These are phyloP conservation scores for Umbelopsis vinacea DNA, from an alignment of 192 early-diverging fungal species.

Conservation along the genomic window DNA sequence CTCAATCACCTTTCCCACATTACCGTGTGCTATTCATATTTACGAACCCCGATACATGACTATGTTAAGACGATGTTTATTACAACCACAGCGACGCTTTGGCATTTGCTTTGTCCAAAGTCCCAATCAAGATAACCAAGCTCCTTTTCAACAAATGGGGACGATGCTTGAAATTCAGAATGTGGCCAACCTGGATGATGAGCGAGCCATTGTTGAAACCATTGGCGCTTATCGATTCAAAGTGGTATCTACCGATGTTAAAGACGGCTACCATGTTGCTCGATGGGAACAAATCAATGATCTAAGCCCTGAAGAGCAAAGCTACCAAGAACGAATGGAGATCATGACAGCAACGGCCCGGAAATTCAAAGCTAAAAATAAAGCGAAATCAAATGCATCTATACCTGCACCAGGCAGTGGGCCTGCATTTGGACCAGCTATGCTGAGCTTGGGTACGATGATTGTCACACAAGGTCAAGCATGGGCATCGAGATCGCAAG, in stretches of 20 bases:
- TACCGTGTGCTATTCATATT: slow-evolving; percentile 60
- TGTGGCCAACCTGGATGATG: slow-evolving; percentile 46
- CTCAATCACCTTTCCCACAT: slow-evolving; percentile 55
- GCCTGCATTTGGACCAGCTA: not conserved
- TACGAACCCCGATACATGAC: slow-evolving; percentile 61
- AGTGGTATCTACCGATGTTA: slow-evolving; percentile 35
- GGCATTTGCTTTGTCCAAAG: slow-evolving; percentile 33
- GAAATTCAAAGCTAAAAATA: slow-evolving; percentile 5
- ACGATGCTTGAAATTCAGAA: slow-evolving; percentile 55
- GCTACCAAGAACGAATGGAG: slow-evolving; percentile 28
- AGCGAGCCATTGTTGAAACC: slow-evolving; percentile 54
- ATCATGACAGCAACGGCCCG: slow-evolving; percentile 15
- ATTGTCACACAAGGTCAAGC: slow-evolving; percentile 23
- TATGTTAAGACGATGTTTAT: slow-evolving; percentile 55
- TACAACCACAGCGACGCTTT: slow-evolving; percentile 46
- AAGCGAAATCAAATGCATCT: not conserved
- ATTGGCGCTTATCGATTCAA: slow-evolving; percentile 51
- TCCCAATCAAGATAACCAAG: slow-evolving; percentile 2
- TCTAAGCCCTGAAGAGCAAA: slow-evolving; percentile 42
- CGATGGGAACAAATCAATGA: slow-evolving; percentile 52
- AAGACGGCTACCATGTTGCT: slow-evolving; percentile 54
- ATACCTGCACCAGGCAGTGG: not conserved
- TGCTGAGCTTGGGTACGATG: slow-evolving; percentile 17
- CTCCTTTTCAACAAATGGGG: slow-evolving; percentile 48
- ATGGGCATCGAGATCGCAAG: slow-evolving; percentile 15